These are phyloP conservation scores for Alnus rubra DNA, from an alignment of 306 rosid genomes.

Conservation along the genomic window DNA sequence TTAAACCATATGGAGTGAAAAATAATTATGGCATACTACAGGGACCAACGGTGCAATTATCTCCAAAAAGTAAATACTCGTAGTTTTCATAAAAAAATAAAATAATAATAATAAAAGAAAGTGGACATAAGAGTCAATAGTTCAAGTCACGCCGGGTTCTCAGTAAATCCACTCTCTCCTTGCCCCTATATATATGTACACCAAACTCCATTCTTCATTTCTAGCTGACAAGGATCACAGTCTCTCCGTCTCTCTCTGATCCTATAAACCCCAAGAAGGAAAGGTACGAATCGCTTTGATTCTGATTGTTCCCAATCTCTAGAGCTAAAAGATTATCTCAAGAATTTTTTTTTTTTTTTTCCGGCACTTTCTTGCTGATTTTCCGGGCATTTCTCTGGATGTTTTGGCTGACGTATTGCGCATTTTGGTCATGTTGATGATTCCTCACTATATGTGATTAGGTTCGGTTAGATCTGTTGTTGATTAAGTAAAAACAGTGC, in stretches of 20 bases:
- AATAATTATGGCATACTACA: too few relatives aligned
- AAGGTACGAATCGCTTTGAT: constrained; percentile 12
- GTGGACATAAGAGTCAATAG: not conserved
- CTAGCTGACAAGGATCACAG: not conserved
- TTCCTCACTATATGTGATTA: not conserved
- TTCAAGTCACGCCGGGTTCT: not conserved
- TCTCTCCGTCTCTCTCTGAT: not conserved
- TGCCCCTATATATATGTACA: not conserved
- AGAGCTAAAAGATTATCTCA: not conserved
- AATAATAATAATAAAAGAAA: not conserved
- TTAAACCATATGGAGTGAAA: too few relatives aligned
- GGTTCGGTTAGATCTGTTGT: constrained; percentile 29
- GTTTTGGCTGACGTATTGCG: not conserved
- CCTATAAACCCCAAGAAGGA: not conserved
- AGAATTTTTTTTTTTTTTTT: not conserved
- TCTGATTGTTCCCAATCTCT: not conserved
- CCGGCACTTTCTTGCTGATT: constrained; percentile 3
- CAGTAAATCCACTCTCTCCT: not conserved
- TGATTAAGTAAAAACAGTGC: not conserved
- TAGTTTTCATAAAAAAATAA: too few relatives aligned
- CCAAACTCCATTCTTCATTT: not conserved
- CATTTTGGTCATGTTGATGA: constrained; percentile 7
- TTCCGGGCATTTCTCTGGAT: not conserved
- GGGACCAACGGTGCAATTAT: too few relatives aligned
- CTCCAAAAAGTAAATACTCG: too few relatives aligned